A percentile compares a stretch with the other conserved stretches of the same genome.
Conservation (phyloP, 345 rosid species). For the Nasturtium officinale region DNA sequence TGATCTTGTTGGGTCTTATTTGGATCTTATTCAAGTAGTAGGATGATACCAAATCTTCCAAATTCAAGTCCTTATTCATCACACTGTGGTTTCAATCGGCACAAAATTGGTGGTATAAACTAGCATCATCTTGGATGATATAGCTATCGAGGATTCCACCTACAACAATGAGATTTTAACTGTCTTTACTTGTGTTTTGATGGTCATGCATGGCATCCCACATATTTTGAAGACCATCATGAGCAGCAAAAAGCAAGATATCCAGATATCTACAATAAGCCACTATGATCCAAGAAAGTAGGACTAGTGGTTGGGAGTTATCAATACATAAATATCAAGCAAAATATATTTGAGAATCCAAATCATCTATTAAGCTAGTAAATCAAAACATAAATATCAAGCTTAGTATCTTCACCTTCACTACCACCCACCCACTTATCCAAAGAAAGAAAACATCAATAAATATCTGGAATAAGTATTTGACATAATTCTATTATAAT, state of each 20-base stretch:
- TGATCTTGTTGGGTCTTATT: slow-evolving; percentile 10
- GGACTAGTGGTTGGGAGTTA: not conserved
- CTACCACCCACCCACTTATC: too few species aligned
- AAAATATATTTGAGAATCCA: too few species aligned
- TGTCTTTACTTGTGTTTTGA: too few species aligned
- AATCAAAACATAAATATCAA: too few species aligned
- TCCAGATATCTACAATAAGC: not conserved
- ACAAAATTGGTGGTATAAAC: not conserved
- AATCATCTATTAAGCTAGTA: not conserved
- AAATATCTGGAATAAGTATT: too few species aligned
- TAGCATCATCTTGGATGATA: not conserved
- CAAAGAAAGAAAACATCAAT: too few species aligned
- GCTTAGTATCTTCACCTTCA: too few species aligned
- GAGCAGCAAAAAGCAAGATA: not conserved
- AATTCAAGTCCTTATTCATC: not conserved
- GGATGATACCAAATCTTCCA: not conserved
- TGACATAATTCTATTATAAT: too few species aligned
- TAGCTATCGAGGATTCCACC: not conserved
- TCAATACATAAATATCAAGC: not conserved
- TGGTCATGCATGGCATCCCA: not conserved
- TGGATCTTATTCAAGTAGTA: not conserved
- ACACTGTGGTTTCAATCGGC: not conserved
- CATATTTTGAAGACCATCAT: not conserved
- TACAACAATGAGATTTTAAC: not conserved
- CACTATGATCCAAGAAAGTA: not conserved